Evolutionary conservation across 768 basidiomycete genomes (phyloP), one percentile per base, ranked within the genome.

Genomic region (Tulasnella sp.): DNA sequence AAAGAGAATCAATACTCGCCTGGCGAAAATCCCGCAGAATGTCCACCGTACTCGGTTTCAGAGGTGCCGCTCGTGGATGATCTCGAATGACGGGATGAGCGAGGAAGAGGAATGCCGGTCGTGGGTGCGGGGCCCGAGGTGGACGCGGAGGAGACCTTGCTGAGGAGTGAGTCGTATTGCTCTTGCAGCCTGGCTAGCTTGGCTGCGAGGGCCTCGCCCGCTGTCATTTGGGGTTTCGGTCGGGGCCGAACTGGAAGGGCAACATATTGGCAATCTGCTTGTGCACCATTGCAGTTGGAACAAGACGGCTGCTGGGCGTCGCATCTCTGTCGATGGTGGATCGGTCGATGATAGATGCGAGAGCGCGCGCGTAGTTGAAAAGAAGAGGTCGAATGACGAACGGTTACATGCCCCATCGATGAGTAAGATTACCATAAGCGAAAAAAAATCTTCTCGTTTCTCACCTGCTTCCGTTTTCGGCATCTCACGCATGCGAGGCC

Each of bases 391-490:
- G 11, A 40, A 40, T 40, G 40, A 40, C 35, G 35, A 35, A 5
- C 5, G 35, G n/a, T n/a, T 5, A 35, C 2, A 35, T 35, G 40
- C 11, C 3, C 40, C 40, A 40, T 40, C n/a, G 67, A 18, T 74
- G 37, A 29, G 42, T 48, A 48, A 48, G 20, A 48, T 48, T 48
- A 18, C 46, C 46, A 48, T 48, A 48, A 48, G 46, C 46, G 46
- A 48, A 48, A 48, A 48, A 48, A 48, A 48, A 48, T 48, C 11
- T 48, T 20, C 15, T 5, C 16, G 15, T 15, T 48, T 20, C 46
- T 48, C 32, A 74, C 73, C 73, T 74, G 73, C 51, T 74, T 74
- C 32, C 73, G 40, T 11, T 42, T 74, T 40, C 73, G 73, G 35
- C 73, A 74, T 44, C 73, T 40, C 10, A 11, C 16, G 32, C 73